phyloP scores from a whole-genome alignment of 257 asterid genomes.

The Handroanthus guayacan region DNA sequence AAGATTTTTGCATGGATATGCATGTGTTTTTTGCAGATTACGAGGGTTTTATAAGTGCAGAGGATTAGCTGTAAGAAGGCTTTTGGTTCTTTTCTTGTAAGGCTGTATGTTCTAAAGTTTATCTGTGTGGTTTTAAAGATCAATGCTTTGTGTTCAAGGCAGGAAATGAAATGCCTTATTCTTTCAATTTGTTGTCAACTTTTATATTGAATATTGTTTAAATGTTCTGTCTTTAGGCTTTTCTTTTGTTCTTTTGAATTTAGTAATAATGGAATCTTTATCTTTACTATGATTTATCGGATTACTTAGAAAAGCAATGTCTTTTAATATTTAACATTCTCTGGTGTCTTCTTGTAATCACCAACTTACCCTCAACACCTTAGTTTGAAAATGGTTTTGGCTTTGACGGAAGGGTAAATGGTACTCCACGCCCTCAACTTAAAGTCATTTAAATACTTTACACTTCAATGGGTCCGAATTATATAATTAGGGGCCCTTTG shows the following conservation, averaged over 20 bases:
- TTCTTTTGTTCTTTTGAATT: not conserved
- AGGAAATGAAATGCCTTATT: constrained; percentile 47
- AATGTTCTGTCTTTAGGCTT: not conserved
- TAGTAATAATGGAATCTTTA: constrained; percentile 6
- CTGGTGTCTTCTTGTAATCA: not conserved
- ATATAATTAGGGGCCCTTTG: too few relatives aligned
- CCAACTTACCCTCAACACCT: not conserved
- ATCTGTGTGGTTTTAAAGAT: constrained; percentile 59
- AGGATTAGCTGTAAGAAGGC: constrained; percentile 12
- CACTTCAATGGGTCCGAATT: too few relatives aligned
- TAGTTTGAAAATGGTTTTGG: too few relatives aligned
- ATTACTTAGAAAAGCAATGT: not conserved
- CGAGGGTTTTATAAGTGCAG: constrained; percentile 44
- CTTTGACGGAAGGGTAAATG: too few relatives aligned
- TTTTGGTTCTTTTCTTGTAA: constrained; percentile 83
- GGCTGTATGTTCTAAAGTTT: constrained; percentile 52
- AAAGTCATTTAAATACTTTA: too few relatives aligned
- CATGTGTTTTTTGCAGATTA: constrained; percentile 31
- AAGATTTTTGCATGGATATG: constrained; percentile 23
- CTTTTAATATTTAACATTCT: not conserved
- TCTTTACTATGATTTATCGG: not conserved
- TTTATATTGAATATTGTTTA: constrained; percentile 26
- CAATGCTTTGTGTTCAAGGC: constrained; percentile 61
- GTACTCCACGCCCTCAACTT: too few relatives aligned
- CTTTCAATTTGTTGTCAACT: constrained; percentile 40